A percentile compares a stretch with the other conserved stretches of the same genome.
Evolutionary conservation across 2,329 filamentous ascomycete species (phyloP).

Genomic region (Xylaria sp.): DNA sequence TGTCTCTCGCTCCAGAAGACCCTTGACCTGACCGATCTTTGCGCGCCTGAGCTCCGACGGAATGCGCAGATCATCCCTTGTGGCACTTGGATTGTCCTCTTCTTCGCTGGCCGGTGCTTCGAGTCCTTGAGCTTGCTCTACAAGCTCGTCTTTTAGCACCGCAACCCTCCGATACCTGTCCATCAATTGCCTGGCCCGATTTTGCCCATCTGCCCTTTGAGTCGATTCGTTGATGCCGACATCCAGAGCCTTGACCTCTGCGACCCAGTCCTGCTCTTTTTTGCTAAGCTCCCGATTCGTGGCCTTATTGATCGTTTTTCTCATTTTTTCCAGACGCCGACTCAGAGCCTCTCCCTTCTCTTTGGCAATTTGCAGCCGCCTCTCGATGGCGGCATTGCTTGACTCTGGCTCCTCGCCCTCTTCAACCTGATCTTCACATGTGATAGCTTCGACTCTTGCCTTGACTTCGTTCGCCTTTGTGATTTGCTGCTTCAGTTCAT

Average conservation of each 20-base stretch:
- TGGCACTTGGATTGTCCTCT: slow-evolving; percentile 44
- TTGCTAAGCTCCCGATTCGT: slow-evolving; percentile 66
- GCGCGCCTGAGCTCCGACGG: slow-evolving; percentile 69
- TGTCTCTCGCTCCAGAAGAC: slow-evolving; percentile 71
- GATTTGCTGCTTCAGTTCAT: slow-evolving; percentile 75
- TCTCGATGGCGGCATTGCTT: slow-evolving; percentile 67
- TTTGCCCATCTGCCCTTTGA: slow-evolving; percentile 46
- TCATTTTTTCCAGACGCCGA: slow-evolving; percentile 62
- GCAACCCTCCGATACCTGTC: slow-evolving; percentile 68
- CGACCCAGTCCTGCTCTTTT: slow-evolving; percentile 66
- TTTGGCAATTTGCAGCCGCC: slow-evolving; percentile 59
- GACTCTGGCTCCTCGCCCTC: slow-evolving; percentile 61
- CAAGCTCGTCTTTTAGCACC: slow-evolving; percentile 62
- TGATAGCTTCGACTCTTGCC: slow-evolving; percentile 72
- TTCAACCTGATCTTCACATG: slow-evolving; percentile 64
- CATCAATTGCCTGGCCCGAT: slow-evolving; percentile 60
- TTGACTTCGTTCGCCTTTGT: slow-evolving; percentile 72
- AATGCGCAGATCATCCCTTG: slow-evolving; percentile 61
- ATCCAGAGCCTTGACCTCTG: slow-evolving; percentile 54
- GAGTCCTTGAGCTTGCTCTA: slow-evolving; percentile 61
- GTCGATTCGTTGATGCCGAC: slow-evolving; percentile 54
- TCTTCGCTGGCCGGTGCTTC: slow-evolving; percentile 44
- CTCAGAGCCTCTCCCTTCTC: slow-evolving; percentile 59
- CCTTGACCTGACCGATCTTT: slow-evolving; percentile 72
- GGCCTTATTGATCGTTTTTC: slow-evolving; percentile 56